These are phyloP conservation scores for Biscogniauxia mediterranea DNA, from an alignment of 2,329 filamentous ascomycete genomes.

Conservation along the genomic window DNA sequence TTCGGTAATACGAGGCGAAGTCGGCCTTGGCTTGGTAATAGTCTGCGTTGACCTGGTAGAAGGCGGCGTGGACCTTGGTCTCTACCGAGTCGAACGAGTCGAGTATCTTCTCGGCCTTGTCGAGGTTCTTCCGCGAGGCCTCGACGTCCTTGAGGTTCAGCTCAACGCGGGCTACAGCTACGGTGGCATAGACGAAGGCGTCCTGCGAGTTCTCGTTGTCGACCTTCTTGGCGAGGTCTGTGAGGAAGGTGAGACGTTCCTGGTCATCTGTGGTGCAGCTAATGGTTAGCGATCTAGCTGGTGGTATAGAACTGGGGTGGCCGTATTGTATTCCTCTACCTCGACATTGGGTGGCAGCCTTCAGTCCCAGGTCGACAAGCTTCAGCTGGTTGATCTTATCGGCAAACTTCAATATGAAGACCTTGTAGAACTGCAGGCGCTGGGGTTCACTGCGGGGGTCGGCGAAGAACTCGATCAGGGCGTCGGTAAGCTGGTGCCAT, in stretches of 20 bases:
- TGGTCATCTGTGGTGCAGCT: slow-evolving; percentile 66
- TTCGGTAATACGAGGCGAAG: slow-evolving; percentile 96
- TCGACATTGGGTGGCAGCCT: slow-evolving; percentile 80
- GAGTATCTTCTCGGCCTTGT: slow-evolving; percentile 81
- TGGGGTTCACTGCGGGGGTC: slow-evolving; percentile 76
- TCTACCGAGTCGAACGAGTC: slow-evolving; percentile 94
- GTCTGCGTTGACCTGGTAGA: slow-evolving; percentile 91
- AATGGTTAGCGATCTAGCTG: not conserved
- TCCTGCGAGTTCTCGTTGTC: slow-evolving; percentile 92
- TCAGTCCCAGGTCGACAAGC: slow-evolving; percentile 86
- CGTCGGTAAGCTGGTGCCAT: slow-evolving; percentile 97
- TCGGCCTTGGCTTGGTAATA: slow-evolving; percentile 94
- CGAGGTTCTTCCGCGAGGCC: slow-evolving; percentile 82
- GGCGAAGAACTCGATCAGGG: slow-evolving; percentile 84
- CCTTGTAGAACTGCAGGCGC: slow-evolving; percentile 87
- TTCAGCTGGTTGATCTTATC: slow-evolving; percentile 99
- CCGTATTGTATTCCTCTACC: slow-evolving; percentile 51
- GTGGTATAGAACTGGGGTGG: not conserved
- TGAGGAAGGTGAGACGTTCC: slow-evolving; percentile 82
- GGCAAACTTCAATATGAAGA: slow-evolving; percentile 92
- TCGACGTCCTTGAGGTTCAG: slow-evolving; percentile 75
- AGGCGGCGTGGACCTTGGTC: slow-evolving; percentile 90
- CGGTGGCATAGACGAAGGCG: slow-evolving; percentile 89
- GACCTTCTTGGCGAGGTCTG: slow-evolving; percentile 80
- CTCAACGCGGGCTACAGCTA: slow-evolving; percentile 85